phyloP scores from a whole-genome alignment of 306 rosid genomes.

The Sphenostylis stenocarpa region DNA sequence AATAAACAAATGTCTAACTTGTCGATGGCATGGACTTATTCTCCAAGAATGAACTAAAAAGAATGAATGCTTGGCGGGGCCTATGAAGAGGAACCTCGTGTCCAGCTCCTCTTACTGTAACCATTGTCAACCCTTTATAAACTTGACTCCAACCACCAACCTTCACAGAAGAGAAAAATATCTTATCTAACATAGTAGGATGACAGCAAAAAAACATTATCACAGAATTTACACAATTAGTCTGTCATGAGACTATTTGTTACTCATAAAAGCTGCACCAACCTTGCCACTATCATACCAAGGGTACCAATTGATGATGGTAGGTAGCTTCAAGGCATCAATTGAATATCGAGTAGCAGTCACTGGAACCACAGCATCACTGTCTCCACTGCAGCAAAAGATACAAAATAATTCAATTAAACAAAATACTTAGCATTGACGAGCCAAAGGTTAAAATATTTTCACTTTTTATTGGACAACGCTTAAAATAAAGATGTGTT shows the following conservation, averaged over 20 bases:
- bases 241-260: neutral
- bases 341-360: constrained; percentile 91
- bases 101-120: constrained; percentile 85
- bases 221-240: neutral
- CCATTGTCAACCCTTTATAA: constrained; percentile 83
- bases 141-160: constrained; percentile 96
- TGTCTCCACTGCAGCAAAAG: constrained; percentile 71
- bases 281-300: constrained; percentile 92
- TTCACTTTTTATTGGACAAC: neutral
- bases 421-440: neutral
- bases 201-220: neutral
- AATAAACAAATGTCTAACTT: constrained; percentile 39
- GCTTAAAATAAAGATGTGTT: too few species aligned
- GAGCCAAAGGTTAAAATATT: too few species aligned
- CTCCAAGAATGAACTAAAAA: constrained; percentile 90
- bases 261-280: constrained; percentile 40
- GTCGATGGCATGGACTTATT: constrained; percentile 73
- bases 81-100: constrained; percentile 95
- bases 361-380: constrained; percentile 86
- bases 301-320: constrained; percentile 78
- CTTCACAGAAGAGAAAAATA: constrained; percentile 41
- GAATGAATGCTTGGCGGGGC: constrained; percentile 82
- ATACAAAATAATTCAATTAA: neutral
- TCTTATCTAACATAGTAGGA: constrained; percentile 20
- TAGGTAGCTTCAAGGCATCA: constrained; percentile 80